Base-by-base conservation (phyloP, 345 rosid genomes). In the Eucalyptus grandis region DNA sequence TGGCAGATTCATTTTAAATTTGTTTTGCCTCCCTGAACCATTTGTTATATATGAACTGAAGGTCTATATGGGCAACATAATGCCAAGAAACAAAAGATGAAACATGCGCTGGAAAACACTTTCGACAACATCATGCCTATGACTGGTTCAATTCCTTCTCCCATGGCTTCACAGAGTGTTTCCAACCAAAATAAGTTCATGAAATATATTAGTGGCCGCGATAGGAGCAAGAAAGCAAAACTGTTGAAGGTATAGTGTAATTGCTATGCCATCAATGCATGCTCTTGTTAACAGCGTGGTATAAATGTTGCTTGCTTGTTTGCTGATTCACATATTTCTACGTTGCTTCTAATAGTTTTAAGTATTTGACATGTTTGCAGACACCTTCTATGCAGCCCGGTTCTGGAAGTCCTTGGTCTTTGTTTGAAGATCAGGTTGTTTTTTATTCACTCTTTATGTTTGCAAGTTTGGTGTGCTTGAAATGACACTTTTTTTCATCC, bases 351-450 rank as follows among this genome's bases (percentile, higher is more conserved):
- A 88, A 62, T 40, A 24, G 44, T 62, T 37, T 72, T 37, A 37
- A 72, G 82, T 46, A 37, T 72, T 19, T 72, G 82, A 37, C 58
- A 21, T 90, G 83, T 62, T 85, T 91, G 92, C 95, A 98, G 99
- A 92, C 94, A 58, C 90, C 96, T 91, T 90, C 96, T 89, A 94
- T 95, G 89, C 98, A 96, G 93, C 92, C 94, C 89, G 98, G 98
- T 90, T 92, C 94, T 90, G 99, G 96, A 92, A 94, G 95, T 95
- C 93, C 96, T 46, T 98, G 99, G 99, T 96, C 99, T 60, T 93
- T 91, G 88, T 97, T 97, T 95, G 99, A 98, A 93, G 99, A 98
- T 92, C 99, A 98, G 99, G 99, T 98, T 87, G 86, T 86, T 54
- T 89, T 7, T 72, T 58, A 87, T 91, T 77, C 88, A 46, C 85